Conservation (phyloP, 2,329 filamentous ascomycete genomes). For the Dactylellina parvicollis region DNA sequence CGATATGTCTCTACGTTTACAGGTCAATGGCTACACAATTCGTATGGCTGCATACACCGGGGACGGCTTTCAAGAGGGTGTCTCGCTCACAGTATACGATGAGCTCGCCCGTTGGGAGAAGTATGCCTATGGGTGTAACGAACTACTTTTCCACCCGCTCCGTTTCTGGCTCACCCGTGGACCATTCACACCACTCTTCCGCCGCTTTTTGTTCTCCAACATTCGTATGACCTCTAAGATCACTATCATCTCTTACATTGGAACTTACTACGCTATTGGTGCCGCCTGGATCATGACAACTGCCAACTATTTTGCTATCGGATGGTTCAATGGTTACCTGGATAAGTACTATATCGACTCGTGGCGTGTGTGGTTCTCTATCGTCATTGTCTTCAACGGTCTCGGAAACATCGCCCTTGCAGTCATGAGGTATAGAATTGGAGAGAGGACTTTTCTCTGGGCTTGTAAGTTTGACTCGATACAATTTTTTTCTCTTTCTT, state of each 20-base stretch:
- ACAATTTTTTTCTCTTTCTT: slow-evolving; percentile 57
- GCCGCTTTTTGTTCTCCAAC: slow-evolving; percentile 75
- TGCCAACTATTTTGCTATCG: slow-evolving; percentile 78
- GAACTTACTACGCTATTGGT: slow-evolving; percentile 81
- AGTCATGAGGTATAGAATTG: slow-evolving; percentile 76
- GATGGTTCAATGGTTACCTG: slow-evolving; percentile 79
- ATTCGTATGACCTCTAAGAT: slow-evolving; percentile 80
- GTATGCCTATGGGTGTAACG: slow-evolving; percentile 84
- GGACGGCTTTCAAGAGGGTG: slow-evolving; percentile 83
- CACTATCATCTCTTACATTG: slow-evolving; percentile 79
- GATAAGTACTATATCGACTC: slow-evolving; percentile 83
- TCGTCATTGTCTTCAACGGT: slow-evolving; percentile 80
- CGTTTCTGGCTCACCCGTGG: slow-evolving; percentile 77
- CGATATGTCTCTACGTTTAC: slow-evolving; percentile 81
- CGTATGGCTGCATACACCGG: slow-evolving; percentile 77
- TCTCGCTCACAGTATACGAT: slow-evolving; percentile 84
- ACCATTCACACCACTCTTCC: slow-evolving; percentile 82
- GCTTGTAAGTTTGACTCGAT: slow-evolving; percentile 59
- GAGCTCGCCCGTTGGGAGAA: slow-evolving; percentile 87
- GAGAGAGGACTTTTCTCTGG: slow-evolving; percentile 70
- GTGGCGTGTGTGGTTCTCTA: slow-evolving; percentile 82
- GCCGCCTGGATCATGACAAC: slow-evolving; percentile 78
- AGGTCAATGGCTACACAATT: slow-evolving; percentile 76
- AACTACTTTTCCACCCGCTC: slow-evolving; percentile 81
- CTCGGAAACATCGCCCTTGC: slow-evolving; percentile 78